phyloP scores from a whole-genome alignment of 352 stramenopile species.

The Pythium brachiatum region DNA sequence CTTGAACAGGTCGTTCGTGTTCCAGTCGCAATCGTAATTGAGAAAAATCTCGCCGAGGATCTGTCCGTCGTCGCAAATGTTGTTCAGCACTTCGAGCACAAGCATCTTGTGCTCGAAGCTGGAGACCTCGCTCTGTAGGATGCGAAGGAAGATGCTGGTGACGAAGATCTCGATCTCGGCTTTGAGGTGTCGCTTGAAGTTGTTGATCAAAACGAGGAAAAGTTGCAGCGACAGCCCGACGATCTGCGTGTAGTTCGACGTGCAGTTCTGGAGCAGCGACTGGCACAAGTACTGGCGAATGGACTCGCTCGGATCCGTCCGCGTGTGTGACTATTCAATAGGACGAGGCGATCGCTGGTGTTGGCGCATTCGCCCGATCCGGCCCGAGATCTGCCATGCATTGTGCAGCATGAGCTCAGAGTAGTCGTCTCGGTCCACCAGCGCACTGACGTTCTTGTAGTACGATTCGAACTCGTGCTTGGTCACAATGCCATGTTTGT shows the following conservation, averaged over 20 bases:
- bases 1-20: conserved; percentile 97
- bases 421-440: conserved; percentile 81
- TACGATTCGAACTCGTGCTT: conserved; percentile 50
- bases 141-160: conserved; percentile 97
- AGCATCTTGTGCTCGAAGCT: conserved; percentile 98
- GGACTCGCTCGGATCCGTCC: conserved; percentile 85
- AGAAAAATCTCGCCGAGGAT: conserved; percentile 98
- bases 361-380: conserved; percentile 57
- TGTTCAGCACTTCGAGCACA: conserved; percentile 96
- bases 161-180: conserved; percentile 99
- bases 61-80: conserved; percentile 93
- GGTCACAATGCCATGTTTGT: conserved; percentile 37
- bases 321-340: conserved; percentile 52
- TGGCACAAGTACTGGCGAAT: conserved; percentile 97
- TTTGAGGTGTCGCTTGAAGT: conserved; percentile 95
- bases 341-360: conserved; percentile 59
- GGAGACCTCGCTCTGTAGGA: conserved; percentile 97
- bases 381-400: conserved; percentile 76
- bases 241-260: conserved; percentile 95
- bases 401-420: conserved; percentile 86
- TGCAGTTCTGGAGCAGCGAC: conserved; percentile 98
- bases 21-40: conserved; percentile 99
- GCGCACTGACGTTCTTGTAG: conserved; percentile 71
- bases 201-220: conserved; percentile 95
- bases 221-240: conserved; percentile 97